These are phyloP conservation scores for Rhodamnia rubescens DNA, from an alignment of 345 rosid species.

Conservation along the genomic window DNA sequence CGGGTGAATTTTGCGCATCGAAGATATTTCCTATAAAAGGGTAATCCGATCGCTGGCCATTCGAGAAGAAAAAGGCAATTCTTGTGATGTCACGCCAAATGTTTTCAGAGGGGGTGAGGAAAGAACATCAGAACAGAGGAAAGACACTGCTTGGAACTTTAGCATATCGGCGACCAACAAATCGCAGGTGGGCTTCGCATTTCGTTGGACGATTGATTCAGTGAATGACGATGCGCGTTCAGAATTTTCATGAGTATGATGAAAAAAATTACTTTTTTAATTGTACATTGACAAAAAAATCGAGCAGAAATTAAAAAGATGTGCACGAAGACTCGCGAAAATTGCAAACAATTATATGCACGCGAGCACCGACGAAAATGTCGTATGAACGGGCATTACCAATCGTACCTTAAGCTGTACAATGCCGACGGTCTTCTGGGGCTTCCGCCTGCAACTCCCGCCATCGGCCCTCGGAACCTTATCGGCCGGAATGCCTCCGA, in stretches of 20 bases:
- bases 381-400: not conserved
- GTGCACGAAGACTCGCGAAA: not conserved
- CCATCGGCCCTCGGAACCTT: conserved; percentile 48
- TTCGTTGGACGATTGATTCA: not conserved
- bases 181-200: not conserved
- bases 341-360: not conserved
- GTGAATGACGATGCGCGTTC: not conserved
- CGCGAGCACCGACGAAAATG: not conserved
- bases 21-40: not conserved
- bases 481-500: conserved; percentile 56
- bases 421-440: conserved; percentile 60
- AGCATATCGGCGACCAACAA: conserved; percentile 1
- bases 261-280: not conserved
- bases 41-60: not conserved
- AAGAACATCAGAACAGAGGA: not conserved
- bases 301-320: not conserved
- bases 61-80: not conserved
- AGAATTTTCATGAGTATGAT: not conserved
- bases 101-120: not conserved
- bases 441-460: conserved; percentile 38
- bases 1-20: not conserved
- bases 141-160: not conserved
- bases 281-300: not conserved
- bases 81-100: not conserved
- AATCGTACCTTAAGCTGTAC: conserved; percentile 71